Base-by-base conservation (phyloP, 73 alveolate genomes). In the Tetrahymena thermophila region DNA sequence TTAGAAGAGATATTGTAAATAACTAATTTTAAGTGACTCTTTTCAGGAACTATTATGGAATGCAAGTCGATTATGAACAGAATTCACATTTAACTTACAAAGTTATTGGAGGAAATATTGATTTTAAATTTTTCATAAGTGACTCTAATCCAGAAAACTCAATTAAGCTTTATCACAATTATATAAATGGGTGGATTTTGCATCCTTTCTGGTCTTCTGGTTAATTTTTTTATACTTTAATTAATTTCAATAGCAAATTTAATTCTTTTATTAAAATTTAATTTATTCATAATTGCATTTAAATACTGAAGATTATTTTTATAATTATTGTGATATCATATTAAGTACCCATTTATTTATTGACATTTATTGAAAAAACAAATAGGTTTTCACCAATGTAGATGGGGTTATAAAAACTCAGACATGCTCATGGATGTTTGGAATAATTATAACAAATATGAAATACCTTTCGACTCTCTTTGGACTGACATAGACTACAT, bases 401-500 rank as follows among this genome's bases (percentile, higher is more conserved):
- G 99, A 97, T 99, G 99, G 98, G 99, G 99, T 19, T 99, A 99
- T 97, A 58, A 94, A 93, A 95, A 93, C 93, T 34, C 96, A 16
- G 40, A 94, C 1, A 84, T 43, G 17, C 94, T 98, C 23, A 94
- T 96, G 95, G 97, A 96, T 94, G 98, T 98, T 19, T 94, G 97
- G 85, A 94, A 94, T 71, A 96, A 96, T 10, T 99, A 98, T 96
- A 95, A 58, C 35, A 85, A 96, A 57, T 85, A 97, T 89, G 95
- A 97, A 42, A 94, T 99, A 84, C 99, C 99, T 34, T 95, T 99
- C 25, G 99, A 99, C 95, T 98, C 97, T n/a, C 96, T 97, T 40
- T 99, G 99, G 99, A 96, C 98, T 94, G 99, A 99, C 95, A 98
- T 98, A 56, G 99, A 99, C 94, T 98, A 98, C 98, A 98, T 99